phyloP scores from a whole-genome alignment of 345 rosid genomes.

The Heritiera fomes region DNA sequence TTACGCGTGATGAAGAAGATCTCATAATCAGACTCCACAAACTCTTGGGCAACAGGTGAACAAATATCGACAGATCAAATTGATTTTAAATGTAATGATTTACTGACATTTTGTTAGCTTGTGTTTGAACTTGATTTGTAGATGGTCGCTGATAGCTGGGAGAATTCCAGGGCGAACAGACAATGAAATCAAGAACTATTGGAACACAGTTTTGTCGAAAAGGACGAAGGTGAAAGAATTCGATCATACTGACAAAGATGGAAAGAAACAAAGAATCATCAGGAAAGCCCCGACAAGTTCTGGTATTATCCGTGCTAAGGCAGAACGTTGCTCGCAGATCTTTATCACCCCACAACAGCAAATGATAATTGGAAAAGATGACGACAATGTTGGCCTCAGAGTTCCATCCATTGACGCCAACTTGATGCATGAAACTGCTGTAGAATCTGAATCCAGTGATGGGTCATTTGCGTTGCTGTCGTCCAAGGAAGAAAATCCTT shows the following conservation, averaged over 20 bases:
- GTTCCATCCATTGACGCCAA: background rate
- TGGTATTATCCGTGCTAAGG: background rate
- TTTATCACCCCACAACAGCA: background rate
- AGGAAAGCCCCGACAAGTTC: background rate
- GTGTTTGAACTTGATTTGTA: background rate
- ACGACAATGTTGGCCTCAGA: background rate
- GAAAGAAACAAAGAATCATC: background rate
- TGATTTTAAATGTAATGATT: background rate
- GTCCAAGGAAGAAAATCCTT: background rate
- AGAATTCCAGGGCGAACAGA: conserved; percentile 46
- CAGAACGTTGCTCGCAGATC: background rate
- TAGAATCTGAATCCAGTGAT: conserved; percentile 11
- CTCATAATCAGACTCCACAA: conserved; percentile 46
- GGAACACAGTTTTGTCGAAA: background rate
- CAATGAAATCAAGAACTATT: conserved; percentile 37
- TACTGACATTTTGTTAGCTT: background rate
- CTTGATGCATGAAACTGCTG: background rate
- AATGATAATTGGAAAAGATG: background rate
- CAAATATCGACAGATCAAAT: background rate
- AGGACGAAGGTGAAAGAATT: background rate
- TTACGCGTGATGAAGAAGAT: conserved; percentile 42
- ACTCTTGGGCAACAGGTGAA: conserved; percentile 45
- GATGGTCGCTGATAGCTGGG: conserved; percentile 41
- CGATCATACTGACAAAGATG: background rate
- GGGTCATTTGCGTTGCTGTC: background rate